Conservation (phyloP, 257 asterid species). For the Sherardia arvensis region DNA sequence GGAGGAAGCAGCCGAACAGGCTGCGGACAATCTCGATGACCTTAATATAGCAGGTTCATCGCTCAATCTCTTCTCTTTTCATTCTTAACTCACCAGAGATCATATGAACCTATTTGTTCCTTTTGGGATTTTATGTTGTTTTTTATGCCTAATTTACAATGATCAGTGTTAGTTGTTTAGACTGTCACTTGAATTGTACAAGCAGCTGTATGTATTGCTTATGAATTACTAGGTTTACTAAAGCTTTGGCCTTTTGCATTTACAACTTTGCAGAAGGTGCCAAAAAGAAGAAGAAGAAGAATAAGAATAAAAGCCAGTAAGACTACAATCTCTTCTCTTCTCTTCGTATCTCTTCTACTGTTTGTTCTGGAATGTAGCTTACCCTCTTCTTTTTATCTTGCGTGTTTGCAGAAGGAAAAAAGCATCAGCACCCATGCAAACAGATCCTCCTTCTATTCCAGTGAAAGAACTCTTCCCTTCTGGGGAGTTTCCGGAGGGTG, state of each 20-base stretch:
- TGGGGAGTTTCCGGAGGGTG: conserved; percentile 98
- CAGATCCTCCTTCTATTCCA: conserved; percentile 89
- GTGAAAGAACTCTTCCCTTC: conserved; percentile 70
- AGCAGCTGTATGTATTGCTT: neutral
- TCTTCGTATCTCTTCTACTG: neutral
- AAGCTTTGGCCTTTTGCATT: conserved; percentile 8
- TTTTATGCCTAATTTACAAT: neutral
- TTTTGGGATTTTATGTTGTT: neutral
- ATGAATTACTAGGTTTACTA: neutral
- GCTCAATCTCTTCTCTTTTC: conserved; percentile 24
- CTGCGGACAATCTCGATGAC: conserved; percentile 17
- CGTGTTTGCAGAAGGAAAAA: conserved; percentile 65
- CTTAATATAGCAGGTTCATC: conserved; percentile 45
- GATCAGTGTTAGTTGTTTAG: too few species aligned
- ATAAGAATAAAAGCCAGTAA: conserved; percentile 90
- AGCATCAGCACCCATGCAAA: conserved; percentile 62
- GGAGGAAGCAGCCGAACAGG: conserved; percentile 30
- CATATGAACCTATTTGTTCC: neutral
- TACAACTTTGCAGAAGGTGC: conserved; percentile 52
- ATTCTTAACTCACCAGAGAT: neutral
- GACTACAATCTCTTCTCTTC: conserved; percentile 17
- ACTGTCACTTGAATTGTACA: neutral
- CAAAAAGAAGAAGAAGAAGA: conserved; percentile 69
- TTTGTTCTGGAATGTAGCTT: conserved; percentile 6
- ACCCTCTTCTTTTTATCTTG: conserved; percentile 1